Conservation (phyloP, 2,329 filamentous ascomycete genomes). For the Shiraia bambusicola region DNA sequence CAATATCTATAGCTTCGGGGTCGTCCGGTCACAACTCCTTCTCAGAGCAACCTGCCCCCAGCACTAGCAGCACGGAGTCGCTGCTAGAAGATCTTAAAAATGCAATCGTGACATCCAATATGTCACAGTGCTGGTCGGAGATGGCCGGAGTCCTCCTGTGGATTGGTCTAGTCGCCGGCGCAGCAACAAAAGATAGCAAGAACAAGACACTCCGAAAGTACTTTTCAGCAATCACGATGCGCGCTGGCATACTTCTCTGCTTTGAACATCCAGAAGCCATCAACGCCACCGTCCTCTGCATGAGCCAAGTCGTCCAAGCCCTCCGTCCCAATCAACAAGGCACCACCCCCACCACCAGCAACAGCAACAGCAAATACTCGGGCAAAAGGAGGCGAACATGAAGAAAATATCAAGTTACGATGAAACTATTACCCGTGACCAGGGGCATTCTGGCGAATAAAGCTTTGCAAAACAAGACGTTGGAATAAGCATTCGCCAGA, state of each 20-base stretch:
- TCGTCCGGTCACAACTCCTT: conserved; percentile 10
- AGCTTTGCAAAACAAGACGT: conserved; percentile 8
- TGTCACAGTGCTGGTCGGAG: conserved; percentile 39
- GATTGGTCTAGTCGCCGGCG: conserved; percentile 37
- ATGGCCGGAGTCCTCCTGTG: conserved; percentile 44
- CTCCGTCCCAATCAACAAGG: conserved; percentile 7
- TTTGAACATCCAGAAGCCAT: conserved; percentile 41
- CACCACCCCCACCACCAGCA: too few species aligned
- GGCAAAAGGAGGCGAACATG: conserved; percentile 20
- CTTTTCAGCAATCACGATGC: conserved; percentile 35
- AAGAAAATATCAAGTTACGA: conserved; percentile 8
- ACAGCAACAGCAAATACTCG: too few species aligned
- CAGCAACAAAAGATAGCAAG: conserved; percentile 29
- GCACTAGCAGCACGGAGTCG: conserved; percentile 4
- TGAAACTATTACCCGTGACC: conserved; percentile 1
- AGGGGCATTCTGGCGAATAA: conserved; percentile 1
- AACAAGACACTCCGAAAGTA: conserved; percentile 29
- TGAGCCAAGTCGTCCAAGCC: conserved; percentile 27
- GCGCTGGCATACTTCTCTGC: conserved; percentile 37
- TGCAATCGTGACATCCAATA: conserved; percentile 32
- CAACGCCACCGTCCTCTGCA: conserved; percentile 28
- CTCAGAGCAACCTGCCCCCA: conserved; percentile 2
- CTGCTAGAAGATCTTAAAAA: conserved; percentile 27
- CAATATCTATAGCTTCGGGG: conserved; percentile 7
- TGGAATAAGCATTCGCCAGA: conserved; percentile 15